phyloP scores from a whole-genome alignment of 83 land plant species.

The Larix sibirica region DNA sequence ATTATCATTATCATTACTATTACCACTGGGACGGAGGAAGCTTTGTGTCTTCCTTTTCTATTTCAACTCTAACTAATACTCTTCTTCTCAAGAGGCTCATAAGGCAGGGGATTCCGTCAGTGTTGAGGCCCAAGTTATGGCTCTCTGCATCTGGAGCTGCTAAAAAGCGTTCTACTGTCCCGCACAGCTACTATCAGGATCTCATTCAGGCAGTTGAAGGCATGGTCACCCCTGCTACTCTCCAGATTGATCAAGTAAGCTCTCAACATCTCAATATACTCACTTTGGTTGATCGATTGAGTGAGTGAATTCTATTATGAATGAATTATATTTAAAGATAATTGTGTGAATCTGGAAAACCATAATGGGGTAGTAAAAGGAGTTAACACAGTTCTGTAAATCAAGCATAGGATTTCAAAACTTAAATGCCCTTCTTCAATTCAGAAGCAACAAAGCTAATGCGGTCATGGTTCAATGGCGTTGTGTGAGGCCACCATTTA shows the following conservation, averaged over 20 bases:
- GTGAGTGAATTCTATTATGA: too few species aligned
- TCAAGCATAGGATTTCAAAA: neutral
- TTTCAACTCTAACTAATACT: constrained; percentile 24
- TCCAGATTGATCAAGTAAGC: constrained; percentile 49
- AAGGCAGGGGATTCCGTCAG: constrained; percentile 45
- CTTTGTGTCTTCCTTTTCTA: constrained; percentile 22
- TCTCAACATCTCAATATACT: too few species aligned
- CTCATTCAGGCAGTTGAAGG: constrained; percentile 39
- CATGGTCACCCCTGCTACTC: constrained; percentile 38
- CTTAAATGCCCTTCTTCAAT: neutral
- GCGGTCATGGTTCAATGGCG: too few species aligned
- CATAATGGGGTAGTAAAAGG: too few species aligned
- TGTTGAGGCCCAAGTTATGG: constrained; percentile 45
- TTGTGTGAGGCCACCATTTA: too few species aligned
- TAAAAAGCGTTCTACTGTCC: constrained; percentile 40
- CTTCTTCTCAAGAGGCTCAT: constrained; percentile 48
- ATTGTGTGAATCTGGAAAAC: too few species aligned
- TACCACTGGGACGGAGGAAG: constrained; percentile 12
- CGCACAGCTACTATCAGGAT: constrained; percentile 46
- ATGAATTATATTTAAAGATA: too few species aligned
- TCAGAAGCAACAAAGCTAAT: neutral
- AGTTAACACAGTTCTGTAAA: too few species aligned
- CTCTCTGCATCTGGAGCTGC: constrained; percentile 38
- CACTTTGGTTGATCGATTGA: too few species aligned
- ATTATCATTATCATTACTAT: constrained; percentile 6